Conservation (phyloP, 495 filamentous ascomycete genomes). For the Hypomontagnella monticulosa region DNA sequence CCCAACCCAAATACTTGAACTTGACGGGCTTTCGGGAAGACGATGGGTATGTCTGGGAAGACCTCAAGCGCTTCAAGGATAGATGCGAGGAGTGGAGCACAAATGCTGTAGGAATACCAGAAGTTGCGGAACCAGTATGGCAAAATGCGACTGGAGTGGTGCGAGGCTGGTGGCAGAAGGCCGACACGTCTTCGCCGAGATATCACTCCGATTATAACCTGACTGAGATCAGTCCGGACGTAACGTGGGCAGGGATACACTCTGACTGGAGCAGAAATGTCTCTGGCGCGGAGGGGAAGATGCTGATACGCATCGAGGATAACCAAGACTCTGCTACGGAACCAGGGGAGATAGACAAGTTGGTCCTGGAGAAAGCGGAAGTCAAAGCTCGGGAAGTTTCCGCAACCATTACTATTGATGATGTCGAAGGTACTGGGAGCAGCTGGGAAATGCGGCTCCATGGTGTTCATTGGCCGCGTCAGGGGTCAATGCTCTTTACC, state of each 20-base stretch:
- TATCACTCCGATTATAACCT: conserved; percentile 58
- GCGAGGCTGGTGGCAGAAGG: conserved; percentile 77
- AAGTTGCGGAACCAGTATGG: conserved; percentile 66
- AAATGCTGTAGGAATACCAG: conserved; percentile 49
- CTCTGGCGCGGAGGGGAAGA: conserved; percentile 67
- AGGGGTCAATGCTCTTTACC: conserved; percentile 79
- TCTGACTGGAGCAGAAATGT: conserved; percentile 73
- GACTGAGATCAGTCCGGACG: conserved; percentile 54
- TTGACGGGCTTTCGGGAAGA: conserved; percentile 77
- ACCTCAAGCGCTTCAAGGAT: conserved; percentile 59
- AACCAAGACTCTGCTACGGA: conserved; percentile 49
- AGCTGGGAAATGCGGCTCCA: conserved; percentile 79
- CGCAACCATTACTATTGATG: conserved; percentile 74
- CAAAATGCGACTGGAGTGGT: conserved; percentile 83
- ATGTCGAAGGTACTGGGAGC: conserved; percentile 70
- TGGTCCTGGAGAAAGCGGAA: conserved; percentile 33
- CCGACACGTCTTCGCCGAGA: conserved; percentile 50
- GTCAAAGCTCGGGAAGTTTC: conserved; percentile 66
- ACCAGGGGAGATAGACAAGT: conserved; percentile 38
- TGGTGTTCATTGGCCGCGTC: conserved; percentile 82
- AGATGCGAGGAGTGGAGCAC: conserved; percentile 56
- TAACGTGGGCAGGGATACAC: conserved; percentile 50
- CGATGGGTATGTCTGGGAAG: conserved; percentile 80
- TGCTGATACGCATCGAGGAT: conserved; percentile 61
- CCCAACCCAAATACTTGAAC: conserved; percentile 69